Base-by-base conservation (phyloP, 1,284 basidiomycete genomes). In the Naganishia sp. region DNA sequence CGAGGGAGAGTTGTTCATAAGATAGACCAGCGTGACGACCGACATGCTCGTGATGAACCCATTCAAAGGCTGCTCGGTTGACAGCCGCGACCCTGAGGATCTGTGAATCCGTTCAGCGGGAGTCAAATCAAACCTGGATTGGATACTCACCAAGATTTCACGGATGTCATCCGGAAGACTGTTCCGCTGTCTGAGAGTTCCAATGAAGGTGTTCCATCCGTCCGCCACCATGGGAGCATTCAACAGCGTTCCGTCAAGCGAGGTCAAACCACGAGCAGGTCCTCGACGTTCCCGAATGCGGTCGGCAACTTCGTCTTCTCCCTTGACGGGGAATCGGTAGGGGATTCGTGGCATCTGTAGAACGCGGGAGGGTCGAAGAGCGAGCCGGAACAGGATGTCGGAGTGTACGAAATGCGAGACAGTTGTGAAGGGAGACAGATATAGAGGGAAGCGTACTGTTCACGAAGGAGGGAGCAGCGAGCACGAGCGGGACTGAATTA, bases 151-250 rank as follows among this genome's bases (percentile, higher is more conserved):
- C 74, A 81, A 77, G 60, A 80, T 72, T 69, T 81, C 81, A 33
- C 81, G 69, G 16, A 81, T 71, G 67, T 81, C 81, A 52, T 76
- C 80, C 0, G 75, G 76, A 36, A 81, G 71, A 56, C 75, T 75
- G 64, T 75, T 80, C 57, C 74, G 73, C 43, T 73, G 79, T 25
- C 81, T 68, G 6, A 80, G 73, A 0, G 79, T 77, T 7, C 81
- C 81, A 13, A 81, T 72, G 3, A 81, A 75, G 15, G 72, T 73
- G 70, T 81, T 81, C 81, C 81, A 81, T n/a, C 81, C 81, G 55
- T 71, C 66, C 4, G 68, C 68, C 6, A 69, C 66, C 50, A 48
- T 59, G 1, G 68, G 75, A 4, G 79, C 77, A 65, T 81, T 79
- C 69, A 81, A 73, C 31, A 81, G 70, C 16, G 75, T 75, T 52